Evolutionary conservation across 441 rosid genomes (phyloP).

Genomic region (Adansonia madagascariensis): DNA sequence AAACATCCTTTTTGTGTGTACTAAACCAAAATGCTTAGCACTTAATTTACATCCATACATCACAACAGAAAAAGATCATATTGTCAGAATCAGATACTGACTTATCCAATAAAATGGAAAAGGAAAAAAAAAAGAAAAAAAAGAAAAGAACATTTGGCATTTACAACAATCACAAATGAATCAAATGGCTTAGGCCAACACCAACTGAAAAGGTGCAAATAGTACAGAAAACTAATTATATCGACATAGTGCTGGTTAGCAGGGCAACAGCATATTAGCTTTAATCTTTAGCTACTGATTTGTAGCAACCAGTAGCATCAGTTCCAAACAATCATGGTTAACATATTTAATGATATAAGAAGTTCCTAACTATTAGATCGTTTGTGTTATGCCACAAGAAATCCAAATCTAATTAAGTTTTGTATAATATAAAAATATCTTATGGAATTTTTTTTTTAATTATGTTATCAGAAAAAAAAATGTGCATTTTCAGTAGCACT

Average conservation of each 20-base stretch:
- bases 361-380: background rate
- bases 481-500: background rate
- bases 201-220: background rate
- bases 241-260: background rate
- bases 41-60: background rate
- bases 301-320: slow-evolving; percentile 1
- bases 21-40: slow-evolving; percentile 10
- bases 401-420: background rate
- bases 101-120: background rate
- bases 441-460: background rate
- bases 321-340: background rate
- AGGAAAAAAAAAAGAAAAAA: background rate
- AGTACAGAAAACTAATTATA: background rate
- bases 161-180: background rate
- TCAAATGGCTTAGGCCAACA: background rate
- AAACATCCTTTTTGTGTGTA: background rate
- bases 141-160: background rate
- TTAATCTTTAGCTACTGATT: background rate
- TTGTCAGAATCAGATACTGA: background rate
- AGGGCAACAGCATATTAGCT: background rate
- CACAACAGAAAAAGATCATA: slow-evolving; percentile 9
- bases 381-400: background rate
- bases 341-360: background rate
- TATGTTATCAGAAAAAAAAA: slow-evolving; percentile 1
- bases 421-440: background rate